Evolutionary conservation across 345 rosid genomes (phyloP), one percentile per base, ranked within the genome.

Genomic region (Aegle marmelos): DNA sequence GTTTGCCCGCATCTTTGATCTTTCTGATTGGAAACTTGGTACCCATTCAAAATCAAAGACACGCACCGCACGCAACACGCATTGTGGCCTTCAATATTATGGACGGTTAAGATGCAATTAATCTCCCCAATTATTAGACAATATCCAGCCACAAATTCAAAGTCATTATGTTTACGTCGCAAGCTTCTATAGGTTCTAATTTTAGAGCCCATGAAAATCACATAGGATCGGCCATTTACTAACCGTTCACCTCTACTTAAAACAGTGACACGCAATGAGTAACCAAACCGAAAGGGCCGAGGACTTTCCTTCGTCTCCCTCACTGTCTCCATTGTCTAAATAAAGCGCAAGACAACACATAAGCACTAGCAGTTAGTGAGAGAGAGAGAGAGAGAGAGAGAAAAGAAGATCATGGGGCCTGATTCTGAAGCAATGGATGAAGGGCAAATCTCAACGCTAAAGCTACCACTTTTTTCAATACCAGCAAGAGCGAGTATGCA

Each of bases 391-490:
- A 70, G 45, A 73, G 0, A 76, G 31, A 53, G 45, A 30, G 53
- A 70, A 30, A 24, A 7, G 74, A 30, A 21, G 68, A 36, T 37
- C 50, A 73, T 79, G 89, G 86, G 75, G 24, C 79, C 76, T n/a
- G 79, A 81, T 50, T 81, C 76, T n/a, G 79, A 82, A 57, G 78
- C 78, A 78, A 83, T 48, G 4, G 37, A 45, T n/a, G 34, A 19
- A 41, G 88, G 82, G 76, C 74, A 14, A 70, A 69, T 25, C 75
- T 70, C 70, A 13, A 64, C 79, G 53, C 79, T 81, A 27, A 88
- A 81, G 78, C 83, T 89, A 2, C 88, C 85, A 1, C 76, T 89
- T 57, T 76, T 86, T 57, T 72, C 81, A n/a, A 81, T 78, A 68
- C 78, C 88, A 74, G 73, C 89, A 41, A 79, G 63, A 71, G 71